phyloP scores from a whole-genome alignment of 2,329 filamentous ascomycete species.

The Grosmannia serpens region DNA sequence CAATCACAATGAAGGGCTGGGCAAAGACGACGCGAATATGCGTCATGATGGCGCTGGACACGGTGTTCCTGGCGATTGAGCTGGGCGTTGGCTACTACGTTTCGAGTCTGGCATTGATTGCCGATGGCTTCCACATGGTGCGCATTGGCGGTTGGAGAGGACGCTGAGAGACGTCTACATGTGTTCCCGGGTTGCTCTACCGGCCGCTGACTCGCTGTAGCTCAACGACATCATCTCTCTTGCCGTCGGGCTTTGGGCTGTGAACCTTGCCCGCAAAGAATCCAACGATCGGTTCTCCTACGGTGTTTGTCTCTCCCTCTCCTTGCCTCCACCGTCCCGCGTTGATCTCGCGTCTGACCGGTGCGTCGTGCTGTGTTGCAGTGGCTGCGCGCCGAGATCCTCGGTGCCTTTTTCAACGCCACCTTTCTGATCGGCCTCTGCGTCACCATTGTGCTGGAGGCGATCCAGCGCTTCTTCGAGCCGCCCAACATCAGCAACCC shows the following conservation, averaged over 20 bases:
- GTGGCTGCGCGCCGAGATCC: slow-evolving; percentile 95
- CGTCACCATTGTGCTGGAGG: slow-evolving; percentile 92
- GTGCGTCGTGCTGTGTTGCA: slow-evolving; percentile 20
- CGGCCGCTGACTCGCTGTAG: slow-evolving; percentile 26
- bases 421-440: slow-evolving; percentile 96
- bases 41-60: slow-evolving; percentile 85
- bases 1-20: slow-evolving; percentile 43
- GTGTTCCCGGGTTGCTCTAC: not conserved
- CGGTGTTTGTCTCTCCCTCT: slow-evolving; percentile 48
- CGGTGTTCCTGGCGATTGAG: slow-evolving; percentile 82
- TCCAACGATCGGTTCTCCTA: slow-evolving; percentile 91
- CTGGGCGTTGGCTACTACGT: slow-evolving; percentile 75
- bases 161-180: not conserved
- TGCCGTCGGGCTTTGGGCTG: slow-evolving; percentile 87
- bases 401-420: slow-evolving; percentile 92
- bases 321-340: not conserved
- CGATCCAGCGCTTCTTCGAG: slow-evolving; percentile 82
- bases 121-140: slow-evolving; percentile 98
- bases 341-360: not conserved
- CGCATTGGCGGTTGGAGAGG: slow-evolving; percentile 18
- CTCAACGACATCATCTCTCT: slow-evolving; percentile 96
- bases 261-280: slow-evolving; percentile 73
- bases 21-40: slow-evolving; percentile 88
- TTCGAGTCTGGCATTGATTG: slow-evolving; percentile 83
- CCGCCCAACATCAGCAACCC: slow-evolving; percentile 80